Base-by-base conservation (phyloP, 1,284 basidiomycete species). In the Neolentinus lepideus region DNA sequence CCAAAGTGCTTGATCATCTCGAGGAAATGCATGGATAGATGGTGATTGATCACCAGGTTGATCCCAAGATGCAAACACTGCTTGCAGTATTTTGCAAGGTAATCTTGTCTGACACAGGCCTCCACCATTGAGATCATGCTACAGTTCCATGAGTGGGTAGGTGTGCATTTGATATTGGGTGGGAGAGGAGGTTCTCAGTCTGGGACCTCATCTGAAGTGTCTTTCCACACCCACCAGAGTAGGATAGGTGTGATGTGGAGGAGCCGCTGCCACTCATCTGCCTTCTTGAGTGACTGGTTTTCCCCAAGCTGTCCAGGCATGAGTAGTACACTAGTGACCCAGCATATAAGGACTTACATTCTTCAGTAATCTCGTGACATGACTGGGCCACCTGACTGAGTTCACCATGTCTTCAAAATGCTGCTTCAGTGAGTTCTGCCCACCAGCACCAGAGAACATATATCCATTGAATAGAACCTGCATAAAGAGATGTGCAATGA, bases 21-120 rank as follows among this genome's bases (percentile, higher is more conserved):
- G 4, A 52, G 29, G 54, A 63, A 67, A 54, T 71, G 70, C 64
- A 67, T 67, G 3, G 62, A 53, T 2, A 68, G 57, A 51, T 72
- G 69, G 46, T 69, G 64, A 52, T 71, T 72, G 27, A 66, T 65
- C 1, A 60, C 60, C 0, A 69, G 60, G 3, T 58, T 51, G 27
- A 59, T 31, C 1, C 58, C 52, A 26, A 64, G 60, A 3, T 16
- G 21, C 2, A 63, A 24, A 26, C 53, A 50, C 3, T 33, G 27
- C n/a, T 48, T n/a, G 43, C 67, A 67, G 54, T 63, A 70, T 8
- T 59, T 56, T 4, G 55, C 35, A 1, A 70, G 60, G 25, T 60
- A 69, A 0, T 54, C 46, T 35, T 67, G 63, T 1, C 62, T 69
- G 22, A 43, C 22, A 4, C 53, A 26, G 0, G 63, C 70, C 25